A percentile compares a stretch with the other conserved stretches of the same genome.
Conservation (phyloP, 495 filamentous ascomycete species). For the Xylaria venustula region DNA sequence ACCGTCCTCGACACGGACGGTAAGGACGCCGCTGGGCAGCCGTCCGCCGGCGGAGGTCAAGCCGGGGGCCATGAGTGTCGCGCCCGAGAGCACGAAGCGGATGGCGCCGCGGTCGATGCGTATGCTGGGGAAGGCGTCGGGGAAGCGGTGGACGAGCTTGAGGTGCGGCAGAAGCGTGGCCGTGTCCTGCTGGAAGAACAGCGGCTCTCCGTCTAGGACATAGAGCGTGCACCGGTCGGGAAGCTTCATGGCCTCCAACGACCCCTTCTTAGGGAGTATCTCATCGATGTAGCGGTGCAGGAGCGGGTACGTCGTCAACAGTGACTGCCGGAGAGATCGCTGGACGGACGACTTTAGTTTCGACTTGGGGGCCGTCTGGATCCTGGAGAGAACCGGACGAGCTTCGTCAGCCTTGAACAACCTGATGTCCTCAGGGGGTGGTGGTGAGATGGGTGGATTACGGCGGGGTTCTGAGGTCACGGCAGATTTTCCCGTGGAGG, state of each 20-base stretch:
- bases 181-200: conserved; percentile 91
- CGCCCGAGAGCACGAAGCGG: conserved; percentile 90
- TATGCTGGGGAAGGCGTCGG: conserved; percentile 60
- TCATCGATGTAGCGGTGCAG: conserved; percentile 90
- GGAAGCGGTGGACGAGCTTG: conserved; percentile 70
- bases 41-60: conserved; percentile 78
- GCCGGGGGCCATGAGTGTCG: conserved; percentile 92
- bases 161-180: conserved; percentile 75
- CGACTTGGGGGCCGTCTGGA: conserved; percentile 75
- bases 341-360: conserved; percentile 98
- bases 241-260: conserved; percentile 87
- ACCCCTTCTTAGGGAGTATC: conserved; percentile 92
- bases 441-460: background rate
- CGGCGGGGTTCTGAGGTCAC: conserved; percentile 3
- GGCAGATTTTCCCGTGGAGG: background rate
- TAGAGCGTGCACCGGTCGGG: conserved; percentile 88
- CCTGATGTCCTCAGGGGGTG: background rate
- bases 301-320: conserved; percentile 80
- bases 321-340: conserved; percentile 75
- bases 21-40: conserved; percentile 57
- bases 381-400: conserved; percentile 20
- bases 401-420: background rate
- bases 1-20: conserved; percentile 38
- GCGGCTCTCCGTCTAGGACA: conserved; percentile 67
- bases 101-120: conserved; percentile 93